Evolutionary conservation across 1,284 basidiomycete genomes (phyloP).

Genomic region (Sanguinoderma infundibulare): DNA sequence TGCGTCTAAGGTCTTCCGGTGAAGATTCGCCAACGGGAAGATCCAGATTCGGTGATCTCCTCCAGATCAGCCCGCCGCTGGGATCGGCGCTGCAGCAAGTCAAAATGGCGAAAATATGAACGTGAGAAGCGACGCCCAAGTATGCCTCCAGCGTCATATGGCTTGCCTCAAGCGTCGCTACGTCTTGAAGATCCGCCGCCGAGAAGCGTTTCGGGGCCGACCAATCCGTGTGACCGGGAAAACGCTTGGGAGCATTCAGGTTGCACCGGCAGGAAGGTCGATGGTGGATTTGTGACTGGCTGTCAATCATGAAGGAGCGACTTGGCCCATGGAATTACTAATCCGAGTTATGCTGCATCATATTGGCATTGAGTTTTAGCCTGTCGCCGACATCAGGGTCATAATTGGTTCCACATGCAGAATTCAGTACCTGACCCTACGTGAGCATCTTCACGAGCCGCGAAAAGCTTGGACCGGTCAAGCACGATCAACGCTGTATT

Average conservation of each 20-base stretch:
- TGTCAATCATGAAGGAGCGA: neutral
- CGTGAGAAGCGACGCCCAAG: neutral
- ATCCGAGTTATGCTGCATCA: neutral
- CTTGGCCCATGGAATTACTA: neutral
- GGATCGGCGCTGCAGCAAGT: neutral
- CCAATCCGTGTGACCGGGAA: neutral
- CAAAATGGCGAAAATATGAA: conserved; percentile 1
- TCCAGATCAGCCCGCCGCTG: neutral
- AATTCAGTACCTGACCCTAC: neutral
- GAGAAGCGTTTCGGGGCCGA: neutral
- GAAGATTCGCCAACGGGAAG: neutral
- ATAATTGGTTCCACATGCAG: neutral
- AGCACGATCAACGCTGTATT: too few species aligned
- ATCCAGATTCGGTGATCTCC: conserved; percentile 2
- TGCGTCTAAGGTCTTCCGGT: neutral
- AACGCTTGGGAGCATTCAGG: too few species aligned
- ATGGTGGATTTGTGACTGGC: neutral
- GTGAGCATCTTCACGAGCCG: neutral
- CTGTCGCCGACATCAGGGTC: neutral
- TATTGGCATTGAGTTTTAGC: neutral
- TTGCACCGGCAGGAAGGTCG: neutral
- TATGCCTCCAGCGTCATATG: neutral
- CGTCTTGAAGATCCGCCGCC: neutral
- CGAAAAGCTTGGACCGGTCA: neutral
- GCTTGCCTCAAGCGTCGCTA: neutral